These are phyloP conservation scores for Flammula alnicola DNA, from an alignment of 1,284 basidiomycete species.

Conservation along the genomic window DNA sequence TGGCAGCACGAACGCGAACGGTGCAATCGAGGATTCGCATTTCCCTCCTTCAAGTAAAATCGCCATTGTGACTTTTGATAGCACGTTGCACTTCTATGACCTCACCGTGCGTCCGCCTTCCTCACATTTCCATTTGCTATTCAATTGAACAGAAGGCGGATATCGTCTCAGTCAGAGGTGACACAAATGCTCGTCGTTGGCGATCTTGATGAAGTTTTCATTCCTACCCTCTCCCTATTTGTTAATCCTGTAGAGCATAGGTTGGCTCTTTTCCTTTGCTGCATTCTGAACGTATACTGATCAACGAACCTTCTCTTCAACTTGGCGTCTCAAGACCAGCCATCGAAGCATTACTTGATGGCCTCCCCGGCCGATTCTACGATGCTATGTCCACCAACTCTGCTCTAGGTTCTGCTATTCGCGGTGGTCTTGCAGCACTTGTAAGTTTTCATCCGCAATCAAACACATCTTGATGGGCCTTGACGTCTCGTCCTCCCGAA, in stretches of 20 bases:
- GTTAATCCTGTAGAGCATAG: constrained; percentile 77
- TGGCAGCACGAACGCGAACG: constrained; percentile 54
- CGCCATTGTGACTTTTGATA: constrained; percentile 89
- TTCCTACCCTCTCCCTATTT: constrained; percentile 84
- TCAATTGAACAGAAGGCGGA: constrained; percentile 24
- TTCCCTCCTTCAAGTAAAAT: constrained; percentile 61
- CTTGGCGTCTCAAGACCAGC: constrained; percentile 47
- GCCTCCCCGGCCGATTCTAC: constrained; percentile 71
- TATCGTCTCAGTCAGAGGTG: constrained; percentile 53
- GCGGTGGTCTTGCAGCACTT: constrained; percentile 75
- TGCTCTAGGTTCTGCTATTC: constrained; percentile 82
- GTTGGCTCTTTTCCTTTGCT: constrained; percentile 41
- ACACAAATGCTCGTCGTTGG: constrained; percentile 85
- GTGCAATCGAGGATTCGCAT: constrained; percentile 45
- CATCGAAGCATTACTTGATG: constrained; percentile 68
- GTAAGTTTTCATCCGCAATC: constrained; percentile 45
- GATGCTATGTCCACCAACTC: constrained; percentile 55
- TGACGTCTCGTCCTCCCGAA: too few species aligned
- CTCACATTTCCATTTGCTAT: neutral
- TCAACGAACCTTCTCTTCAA: constrained; percentile 6
- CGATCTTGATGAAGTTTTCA: constrained; percentile 91
- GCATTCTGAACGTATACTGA: too few species aligned
- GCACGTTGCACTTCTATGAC: constrained; percentile 88
- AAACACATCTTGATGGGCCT: constrained; percentile 9
- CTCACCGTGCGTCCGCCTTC: constrained; percentile 72